Conservation (phyloP, 1,284 basidiomycete species). For the Fomitopsis palustris region DNA sequence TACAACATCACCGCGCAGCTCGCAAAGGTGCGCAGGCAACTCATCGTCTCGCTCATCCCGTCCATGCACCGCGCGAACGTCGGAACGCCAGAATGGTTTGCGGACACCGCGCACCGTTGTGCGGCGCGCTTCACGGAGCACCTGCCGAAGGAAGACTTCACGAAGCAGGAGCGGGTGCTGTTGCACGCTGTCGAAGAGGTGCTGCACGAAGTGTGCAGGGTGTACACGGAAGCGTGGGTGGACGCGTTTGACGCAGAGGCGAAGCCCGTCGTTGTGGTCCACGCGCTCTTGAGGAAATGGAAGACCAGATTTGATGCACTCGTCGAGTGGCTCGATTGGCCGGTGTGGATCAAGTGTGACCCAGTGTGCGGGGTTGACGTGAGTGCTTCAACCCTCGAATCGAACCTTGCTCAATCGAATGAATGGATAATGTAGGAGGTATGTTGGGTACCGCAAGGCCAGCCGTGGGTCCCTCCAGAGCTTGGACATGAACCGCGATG, state of each 20-base stretch:
- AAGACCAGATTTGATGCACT: background rate
- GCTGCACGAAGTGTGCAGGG: background rate
- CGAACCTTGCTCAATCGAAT: background rate
- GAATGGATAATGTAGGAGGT: background rate
- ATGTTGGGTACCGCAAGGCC: background rate
- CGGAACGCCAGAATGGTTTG: background rate
- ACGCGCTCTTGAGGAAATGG: background rate
- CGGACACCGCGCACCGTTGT: background rate
- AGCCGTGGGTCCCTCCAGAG: background rate
- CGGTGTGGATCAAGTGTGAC: background rate
- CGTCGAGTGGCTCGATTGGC: background rate
- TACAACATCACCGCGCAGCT: background rate
- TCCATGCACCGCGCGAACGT: background rate
- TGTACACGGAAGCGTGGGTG: background rate
- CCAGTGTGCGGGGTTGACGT: background rate
- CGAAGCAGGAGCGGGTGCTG: background rate
- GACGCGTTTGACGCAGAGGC: background rate
- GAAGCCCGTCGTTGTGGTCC: background rate
- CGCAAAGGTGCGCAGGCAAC: background rate
- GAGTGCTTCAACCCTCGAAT: background rate
- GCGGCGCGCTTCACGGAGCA: background rate
- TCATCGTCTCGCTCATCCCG: background rate
- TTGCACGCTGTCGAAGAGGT: background rate
- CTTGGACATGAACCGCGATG: background rate
- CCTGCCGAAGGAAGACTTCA: background rate